Evolutionary conservation across 352 stramenopile genomes (phyloP), one percentile per base, ranked within the genome.

Genomic region (Pythium pectinolyticum): DNA sequence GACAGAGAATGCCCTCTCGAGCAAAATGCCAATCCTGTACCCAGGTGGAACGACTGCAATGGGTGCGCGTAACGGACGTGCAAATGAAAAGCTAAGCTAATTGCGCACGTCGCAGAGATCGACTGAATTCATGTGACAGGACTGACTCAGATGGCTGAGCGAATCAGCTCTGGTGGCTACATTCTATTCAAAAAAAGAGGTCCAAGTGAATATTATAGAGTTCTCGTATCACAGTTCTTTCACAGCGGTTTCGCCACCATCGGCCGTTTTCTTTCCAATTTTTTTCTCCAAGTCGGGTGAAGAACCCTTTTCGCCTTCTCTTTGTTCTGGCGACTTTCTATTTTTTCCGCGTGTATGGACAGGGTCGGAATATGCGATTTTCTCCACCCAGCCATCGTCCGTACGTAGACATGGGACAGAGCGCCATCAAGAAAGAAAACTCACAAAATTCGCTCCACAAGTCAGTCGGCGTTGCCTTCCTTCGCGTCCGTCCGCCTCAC

Each of bases 281-380:
- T 51, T 51, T 32, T 51, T 51, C 41, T n/a, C 43, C 22, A 46
- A 46, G 25, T 46, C 39, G 39, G 39, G 22, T 46, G 19, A 25
- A 20, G 41, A 49, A 49, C 60, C 49, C 41, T 61, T 67, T 54
- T 57, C 57, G 47, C 47, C 52, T 34, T 47, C 20, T 52, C 51
- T 48, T 52, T 54, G 30, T 25, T 41, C 46, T 63, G 57, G 37
- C 47, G 57, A 58, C 50, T 61, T 67, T 67, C 60, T 67, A 60
- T 67, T 67, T 67, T 66, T 55, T 56, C 48, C 51, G 25, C 43
- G 15, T 10, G 9, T 31, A 53, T 60, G 19, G 27, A 51, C 43
- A 34, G 43, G 39, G 39, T 46, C 15, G 39, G 39, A 46, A 46
- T 25, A 46, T 25, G 22, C 39, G 39, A 17, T 25, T 17, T 46